Evolutionary conservation across 192 early-diverging fungal species (phyloP).

Genomic region (Funneliformis mosseae): DNA sequence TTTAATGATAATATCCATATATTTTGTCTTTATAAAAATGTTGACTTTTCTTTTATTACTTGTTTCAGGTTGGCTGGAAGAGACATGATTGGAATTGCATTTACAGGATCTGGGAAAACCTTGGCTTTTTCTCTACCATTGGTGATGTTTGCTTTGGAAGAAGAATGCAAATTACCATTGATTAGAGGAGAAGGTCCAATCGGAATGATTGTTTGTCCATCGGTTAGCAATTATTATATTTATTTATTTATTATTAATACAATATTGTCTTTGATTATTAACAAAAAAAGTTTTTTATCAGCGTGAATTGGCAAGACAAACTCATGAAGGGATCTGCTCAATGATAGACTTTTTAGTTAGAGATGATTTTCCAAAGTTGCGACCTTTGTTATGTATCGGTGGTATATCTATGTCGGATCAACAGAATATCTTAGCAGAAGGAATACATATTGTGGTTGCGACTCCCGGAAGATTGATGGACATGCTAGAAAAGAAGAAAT

Average conservation of each 20-base stretch:
- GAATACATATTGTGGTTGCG: slow-evolving; percentile 93
- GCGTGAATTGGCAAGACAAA: slow-evolving; percentile 95
- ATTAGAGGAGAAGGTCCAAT: slow-evolving; percentile 88
- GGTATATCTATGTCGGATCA: slow-evolving; percentile 94
- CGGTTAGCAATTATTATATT: slow-evolving; percentile 50
- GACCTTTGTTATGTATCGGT: slow-evolving; percentile 88
- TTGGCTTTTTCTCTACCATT: slow-evolving; percentile 93
- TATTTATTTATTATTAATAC: no score
- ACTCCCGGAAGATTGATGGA: slow-evolving; percentile 95
- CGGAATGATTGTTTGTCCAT: slow-evolving; percentile 94
- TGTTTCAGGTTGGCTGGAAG: slow-evolving; percentile 69
- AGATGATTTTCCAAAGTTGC: slow-evolving; percentile 72
- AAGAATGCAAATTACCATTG: slow-evolving; percentile 83
- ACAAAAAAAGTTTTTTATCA: slow-evolving; percentile 30
- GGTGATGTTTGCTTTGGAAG: slow-evolving; percentile 90
- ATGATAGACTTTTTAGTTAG: slow-evolving; percentile 63
- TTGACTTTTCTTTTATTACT: slow-evolving; percentile 11
- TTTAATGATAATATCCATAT: neutral
- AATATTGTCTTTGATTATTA: neutral
- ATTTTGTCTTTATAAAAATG: neutral
- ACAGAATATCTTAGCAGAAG: slow-evolving; percentile 65
- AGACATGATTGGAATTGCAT: slow-evolving; percentile 98
- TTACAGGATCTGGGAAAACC: slow-evolving; percentile 98
- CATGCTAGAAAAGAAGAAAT: slow-evolving; percentile 83
- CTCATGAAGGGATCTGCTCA: slow-evolving; percentile 78